phyloP scores from a whole-genome alignment of 331 rosid species.

The Acacia concinna region DNA sequence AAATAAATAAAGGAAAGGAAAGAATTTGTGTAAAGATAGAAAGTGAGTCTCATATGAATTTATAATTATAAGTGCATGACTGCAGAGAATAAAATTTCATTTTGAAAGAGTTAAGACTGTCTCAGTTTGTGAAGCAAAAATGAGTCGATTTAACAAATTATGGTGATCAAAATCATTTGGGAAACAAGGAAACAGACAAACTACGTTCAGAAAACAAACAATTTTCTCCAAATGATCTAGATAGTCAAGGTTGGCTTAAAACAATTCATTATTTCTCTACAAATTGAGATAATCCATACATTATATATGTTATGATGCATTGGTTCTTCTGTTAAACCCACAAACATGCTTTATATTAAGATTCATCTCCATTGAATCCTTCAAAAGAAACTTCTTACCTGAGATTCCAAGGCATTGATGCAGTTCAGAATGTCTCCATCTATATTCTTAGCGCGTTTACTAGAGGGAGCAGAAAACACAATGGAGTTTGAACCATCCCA shows the following conservation, averaged over 20 bases:
- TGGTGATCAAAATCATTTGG: no score
- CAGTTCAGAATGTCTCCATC: slow-evolving; percentile 65
- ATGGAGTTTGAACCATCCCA: slow-evolving; percentile 78
- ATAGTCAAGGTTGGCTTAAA: neutral
- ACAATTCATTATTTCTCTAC: neutral
- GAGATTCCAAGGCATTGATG: slow-evolving; percentile 63
- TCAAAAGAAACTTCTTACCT: slow-evolving; percentile 44
- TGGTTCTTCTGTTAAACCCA: neutral
- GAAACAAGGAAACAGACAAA: neutral
- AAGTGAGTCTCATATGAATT: no score
- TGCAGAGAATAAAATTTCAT: no score
- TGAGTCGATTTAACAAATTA: no score
- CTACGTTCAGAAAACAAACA: neutral
- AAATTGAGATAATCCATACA: neutral
- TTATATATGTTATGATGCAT: neutral
- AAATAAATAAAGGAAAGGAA: no score
- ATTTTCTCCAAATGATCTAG: neutral
- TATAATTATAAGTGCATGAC: no score
- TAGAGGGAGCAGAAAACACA: slow-evolving; percentile 57
- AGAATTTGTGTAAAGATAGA: no score
- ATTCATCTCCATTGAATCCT: neutral
- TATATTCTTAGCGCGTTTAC: slow-evolving; percentile 54
- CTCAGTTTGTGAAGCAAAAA: no score
- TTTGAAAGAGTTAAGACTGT: no score
- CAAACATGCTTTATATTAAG: neutral